These are phyloP conservation scores for Viola odorata DNA, from an alignment of 345 rosid genomes.

Conservation along the genomic window DNA sequence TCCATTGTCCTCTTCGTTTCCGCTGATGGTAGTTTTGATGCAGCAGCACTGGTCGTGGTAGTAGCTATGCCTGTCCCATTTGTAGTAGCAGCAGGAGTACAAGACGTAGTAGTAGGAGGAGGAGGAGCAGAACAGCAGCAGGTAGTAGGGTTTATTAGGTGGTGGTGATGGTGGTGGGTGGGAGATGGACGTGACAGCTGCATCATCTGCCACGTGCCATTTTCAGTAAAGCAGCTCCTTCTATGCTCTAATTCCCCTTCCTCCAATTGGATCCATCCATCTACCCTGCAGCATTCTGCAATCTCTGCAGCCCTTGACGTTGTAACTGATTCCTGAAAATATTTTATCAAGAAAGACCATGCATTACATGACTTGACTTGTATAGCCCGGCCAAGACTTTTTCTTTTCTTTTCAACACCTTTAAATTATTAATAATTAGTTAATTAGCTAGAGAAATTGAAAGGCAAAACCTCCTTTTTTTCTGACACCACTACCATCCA, in stretches of 20 bases:
- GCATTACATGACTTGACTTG: conserved; percentile 1
- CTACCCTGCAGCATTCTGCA: conserved; percentile 30
- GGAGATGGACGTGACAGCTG: conserved; percentile 41
- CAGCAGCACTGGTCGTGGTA: not conserved
- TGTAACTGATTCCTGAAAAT: conserved; percentile 39
- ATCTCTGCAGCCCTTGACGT: conserved; percentile 28
- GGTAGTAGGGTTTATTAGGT: conserved; percentile 30
- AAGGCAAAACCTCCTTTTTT: too few species aligned
- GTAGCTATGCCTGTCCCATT: not conserved
- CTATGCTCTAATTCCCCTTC: conserved; percentile 34
- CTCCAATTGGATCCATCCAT: conserved; percentile 44
- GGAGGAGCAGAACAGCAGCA: conserved; percentile 10
- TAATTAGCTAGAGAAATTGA: not conserved
- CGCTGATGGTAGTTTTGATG: conserved; percentile 9
- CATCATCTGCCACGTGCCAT: conserved; percentile 66
- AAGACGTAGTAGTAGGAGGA: too few species aligned
- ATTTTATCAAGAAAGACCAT: conserved; percentile 6
- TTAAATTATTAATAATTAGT: too few species aligned
- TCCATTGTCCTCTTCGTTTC: conserved; percentile 24
- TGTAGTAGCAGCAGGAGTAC: conserved; percentile 6
- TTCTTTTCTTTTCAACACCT: not conserved
- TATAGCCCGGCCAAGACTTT: not conserved
- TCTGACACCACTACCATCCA: too few species aligned
- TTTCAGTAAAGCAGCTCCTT: conserved; percentile 29
- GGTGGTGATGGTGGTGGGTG: conserved; percentile 13